Percentiles rank a stretch among this genome's conserved stretches.
These are phyloP conservation scores for Diaporthe citriasiana DNA, from an alignment of 2,329 filamentous ascomycete species.

Conservation along the genomic window DNA sequence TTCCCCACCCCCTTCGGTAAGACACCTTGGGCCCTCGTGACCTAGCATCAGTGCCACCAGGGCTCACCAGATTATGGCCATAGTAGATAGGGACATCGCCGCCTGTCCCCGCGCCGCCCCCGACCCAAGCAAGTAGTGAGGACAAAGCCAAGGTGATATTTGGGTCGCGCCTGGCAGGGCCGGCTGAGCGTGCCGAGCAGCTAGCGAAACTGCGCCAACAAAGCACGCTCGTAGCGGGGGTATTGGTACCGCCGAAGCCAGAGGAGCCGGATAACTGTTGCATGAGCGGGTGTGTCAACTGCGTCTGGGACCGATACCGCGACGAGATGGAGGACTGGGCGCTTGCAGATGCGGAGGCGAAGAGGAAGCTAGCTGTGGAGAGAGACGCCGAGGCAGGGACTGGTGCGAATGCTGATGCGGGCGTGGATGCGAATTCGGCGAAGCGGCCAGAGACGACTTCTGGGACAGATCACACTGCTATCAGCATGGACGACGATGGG, in stretches of 20 bases:
- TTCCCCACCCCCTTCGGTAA: constrained; percentile 36
- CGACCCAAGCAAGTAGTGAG: constrained; percentile 59
- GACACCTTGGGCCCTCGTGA: not conserved
- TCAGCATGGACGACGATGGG: constrained; percentile 84
- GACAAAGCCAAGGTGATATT: constrained; percentile 80
- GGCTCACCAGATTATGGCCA: constrained; percentile 25
- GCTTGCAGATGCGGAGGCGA: constrained; percentile 73
- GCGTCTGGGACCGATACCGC: constrained; percentile 92
- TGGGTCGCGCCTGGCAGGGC: constrained; percentile 82
- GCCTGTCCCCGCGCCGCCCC: constrained; percentile 56
- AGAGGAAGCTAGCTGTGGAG: constrained; percentile 62
- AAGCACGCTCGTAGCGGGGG: constrained; percentile 79
- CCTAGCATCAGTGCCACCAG: not conserved
- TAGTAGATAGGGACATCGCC: constrained; percentile 47
- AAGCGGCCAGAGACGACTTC: constrained; percentile 27
- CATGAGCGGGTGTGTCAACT: constrained; percentile 98
- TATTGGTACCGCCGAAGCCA: constrained; percentile 86
- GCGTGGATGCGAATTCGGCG: constrained; percentile 42
- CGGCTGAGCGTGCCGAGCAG: constrained; percentile 75
- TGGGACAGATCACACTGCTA: constrained; percentile 54
- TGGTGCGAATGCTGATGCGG: constrained; percentile 37
- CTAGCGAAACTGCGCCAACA: constrained; percentile 69
- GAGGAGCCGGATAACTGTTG: constrained; percentile 98
- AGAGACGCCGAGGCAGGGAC: constrained; percentile 44
- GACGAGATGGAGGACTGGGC: constrained; percentile 96